Percentiles rank a stretch among this genome's conserved stretches.
Evolutionary conservation across 805 yeast species (phyloP).

Genomic region (Kluyveromyces wickerhamii): DNA sequence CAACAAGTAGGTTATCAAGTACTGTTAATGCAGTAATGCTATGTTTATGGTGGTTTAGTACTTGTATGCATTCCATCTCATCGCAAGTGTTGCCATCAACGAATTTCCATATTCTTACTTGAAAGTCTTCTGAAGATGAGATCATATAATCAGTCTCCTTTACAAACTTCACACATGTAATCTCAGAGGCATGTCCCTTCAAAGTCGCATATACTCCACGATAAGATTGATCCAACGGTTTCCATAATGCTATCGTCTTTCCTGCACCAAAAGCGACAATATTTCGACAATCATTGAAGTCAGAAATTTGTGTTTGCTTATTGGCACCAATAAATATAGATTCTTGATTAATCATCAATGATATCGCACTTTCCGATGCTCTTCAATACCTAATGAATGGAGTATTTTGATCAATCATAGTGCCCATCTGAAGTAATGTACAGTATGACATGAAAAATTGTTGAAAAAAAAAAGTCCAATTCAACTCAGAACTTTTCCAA

Average conservation of each 20-base stretch:
- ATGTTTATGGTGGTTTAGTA: slow-evolving; percentile 36
- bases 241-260: slow-evolving; percentile 57
- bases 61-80: slow-evolving; percentile 19
- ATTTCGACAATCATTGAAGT: slow-evolving; percentile 32
- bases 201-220: slow-evolving; percentile 48
- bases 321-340: slow-evolving; percentile 71
- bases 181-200: slow-evolving; percentile 52
- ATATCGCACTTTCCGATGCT: too few species aligned
- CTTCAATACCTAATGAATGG: too few species aligned
- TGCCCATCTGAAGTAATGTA: too few species aligned
- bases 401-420: too few species aligned
- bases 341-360: slow-evolving; percentile 31
- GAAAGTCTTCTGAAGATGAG: slow-evolving; percentile 62
- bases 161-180: slow-evolving; percentile 59
- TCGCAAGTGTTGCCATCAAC: slow-evolving; percentile 6
- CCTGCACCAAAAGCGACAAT: slow-evolving; percentile 69
- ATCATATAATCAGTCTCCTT: slow-evolving; percentile 40
- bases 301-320: slow-evolving; percentile 53
- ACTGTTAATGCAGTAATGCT: slow-evolving; percentile 52
- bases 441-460: too few species aligned
- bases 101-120: slow-evolving; percentile 52
- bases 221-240: slow-evolving; percentile 38
- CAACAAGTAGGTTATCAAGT: slow-evolving; percentile 34
- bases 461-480: too few species aligned
- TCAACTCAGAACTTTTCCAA: too few species aligned